Conservation (phyloP, 805 yeast genomes). For the Yarrowia sp. region DNA sequence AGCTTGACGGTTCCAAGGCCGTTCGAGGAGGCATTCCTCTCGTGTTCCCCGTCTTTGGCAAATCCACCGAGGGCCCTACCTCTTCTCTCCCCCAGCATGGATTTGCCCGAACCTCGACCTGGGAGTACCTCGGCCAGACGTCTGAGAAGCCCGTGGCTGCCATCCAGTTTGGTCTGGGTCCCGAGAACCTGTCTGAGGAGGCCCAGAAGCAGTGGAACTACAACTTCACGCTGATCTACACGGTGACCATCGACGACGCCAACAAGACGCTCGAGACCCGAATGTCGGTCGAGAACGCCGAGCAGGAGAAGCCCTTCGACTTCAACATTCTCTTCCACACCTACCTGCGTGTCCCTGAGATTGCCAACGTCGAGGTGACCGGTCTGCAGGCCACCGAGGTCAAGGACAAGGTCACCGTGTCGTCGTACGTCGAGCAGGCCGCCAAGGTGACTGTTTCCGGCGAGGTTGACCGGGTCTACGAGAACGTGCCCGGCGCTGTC, state of each 20-base stretch:
- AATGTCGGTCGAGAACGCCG: constrained; percentile 79
- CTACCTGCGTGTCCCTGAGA: constrained; percentile 75
- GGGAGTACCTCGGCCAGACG: constrained; percentile 95
- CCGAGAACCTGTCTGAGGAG: constrained; percentile 76
- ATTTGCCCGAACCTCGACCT: constrained; percentile 84
- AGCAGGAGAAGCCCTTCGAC: constrained; percentile 63
- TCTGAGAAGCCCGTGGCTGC: constrained; percentile 67
- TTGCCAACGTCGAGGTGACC: constrained; percentile 76
- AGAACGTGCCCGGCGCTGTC: constrained; percentile 58
- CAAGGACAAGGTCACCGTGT: constrained; percentile 75
- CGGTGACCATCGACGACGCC: constrained; percentile 66
- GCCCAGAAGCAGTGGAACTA: constrained; percentile 64
- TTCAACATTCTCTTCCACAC: constrained; percentile 97
- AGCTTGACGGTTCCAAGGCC: constrained; percentile 88
- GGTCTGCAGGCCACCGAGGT: constrained; percentile 77
- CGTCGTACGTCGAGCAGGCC: constrained; percentile 51
- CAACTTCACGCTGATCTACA: constrained; percentile 79
- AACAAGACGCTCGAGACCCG: constrained; percentile 61
- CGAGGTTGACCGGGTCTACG: constrained; percentile 87
- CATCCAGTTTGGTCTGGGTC: constrained; percentile 89
- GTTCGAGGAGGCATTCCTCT: constrained; percentile 98
- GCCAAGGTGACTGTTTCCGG: constrained; percentile 48
- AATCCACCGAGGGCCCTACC: constrained; percentile 63
- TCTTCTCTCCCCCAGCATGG: constrained; percentile 92
- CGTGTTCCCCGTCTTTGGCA: constrained; percentile 90